A percentile compares a stretch with the other conserved stretches of the same genome.
These are phyloP conservation scores for Draba incana DNA, from an alignment of 345 rosid species.

Conservation along the genomic window DNA sequence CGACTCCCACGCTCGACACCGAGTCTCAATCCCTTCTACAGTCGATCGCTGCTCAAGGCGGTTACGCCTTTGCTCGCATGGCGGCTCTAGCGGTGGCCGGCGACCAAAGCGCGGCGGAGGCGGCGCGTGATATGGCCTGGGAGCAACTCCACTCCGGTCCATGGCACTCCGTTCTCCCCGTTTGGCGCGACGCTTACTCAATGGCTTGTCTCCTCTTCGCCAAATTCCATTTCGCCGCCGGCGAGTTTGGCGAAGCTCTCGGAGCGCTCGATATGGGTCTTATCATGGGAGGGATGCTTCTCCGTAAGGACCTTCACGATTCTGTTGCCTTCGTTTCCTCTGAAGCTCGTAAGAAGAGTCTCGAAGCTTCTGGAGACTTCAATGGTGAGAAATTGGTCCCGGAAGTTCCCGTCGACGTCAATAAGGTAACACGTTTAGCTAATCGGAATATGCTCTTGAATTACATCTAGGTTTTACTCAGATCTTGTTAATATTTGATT, in stretches of 20 bases:
- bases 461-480: neutral
- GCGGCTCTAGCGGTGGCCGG: conserved; percentile 68
- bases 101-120: conserved; percentile 91
- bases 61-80: conserved; percentile 83
- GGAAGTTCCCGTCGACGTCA: conserved; percentile 55
- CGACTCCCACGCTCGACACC: conserved; percentile 72
- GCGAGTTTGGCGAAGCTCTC: conserved; percentile 73
- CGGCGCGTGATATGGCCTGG: conserved; percentile 97
- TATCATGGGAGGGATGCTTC: conserved; percentile 89
- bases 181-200: conserved; percentile 97
- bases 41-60: conserved; percentile 73
- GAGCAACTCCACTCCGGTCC: conserved; percentile 99
- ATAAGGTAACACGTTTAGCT: conserved; percentile 59
- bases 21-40: conserved; percentile 65
- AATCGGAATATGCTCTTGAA: neutral
- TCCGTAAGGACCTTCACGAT: conserved; percentile 72
- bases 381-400: conserved; percentile 43
- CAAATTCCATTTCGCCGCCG: conserved; percentile 56
- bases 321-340: conserved; percentile 52
- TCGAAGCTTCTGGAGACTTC: conserved; percentile 36
- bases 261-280: conserved; percentile 88
- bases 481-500: conserved; percentile 18
- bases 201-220: conserved; percentile 89
- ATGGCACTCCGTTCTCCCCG: conserved; percentile 93
- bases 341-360: conserved; percentile 47